Base-by-base conservation (phyloP, 73 alveolate genomes). In the Stentor roeselii region DNA sequence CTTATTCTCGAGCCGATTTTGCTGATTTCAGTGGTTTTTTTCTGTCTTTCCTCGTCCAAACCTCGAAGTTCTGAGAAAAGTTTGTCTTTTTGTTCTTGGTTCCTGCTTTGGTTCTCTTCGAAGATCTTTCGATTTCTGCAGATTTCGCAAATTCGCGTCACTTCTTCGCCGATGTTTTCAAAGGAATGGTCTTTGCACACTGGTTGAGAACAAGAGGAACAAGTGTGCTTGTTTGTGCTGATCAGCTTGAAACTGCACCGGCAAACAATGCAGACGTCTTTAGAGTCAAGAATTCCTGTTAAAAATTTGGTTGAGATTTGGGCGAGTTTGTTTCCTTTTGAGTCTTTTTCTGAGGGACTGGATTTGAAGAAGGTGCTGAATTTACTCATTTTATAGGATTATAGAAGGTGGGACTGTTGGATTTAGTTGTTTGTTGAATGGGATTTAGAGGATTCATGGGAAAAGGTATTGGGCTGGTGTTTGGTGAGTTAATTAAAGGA, bases 301-400 rank as follows among this genome's bases (percentile, higher is more conserved):
- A 50, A 50, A 50, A 50, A 50, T 50, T 50, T 50, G 6, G 67
- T 50, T 50, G 67, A 50, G 6, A 11, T 50, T 50, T 50, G 67
- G 21, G 30, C 21, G 67, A 50, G 21, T 6, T 6, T 21, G 21
- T 6, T 21, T 11, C 6, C 30, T 50, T 50, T 50, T 6, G 67
- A 50, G 6, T 50, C 67, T 50, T 50, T 50, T 6, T 50, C 21
- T 50, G 6, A 6, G 67, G 67, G 67, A 21, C 21, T 50, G 21
- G 30, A 11, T 21, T 50, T 50, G 67, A 50, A 50, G 21, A 50
- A 50, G 21, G 67, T 50, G 30, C 67, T 21, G 21, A 50, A 50
- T 50, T 50, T 50, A 50, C 67, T 50, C 67, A 50, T 50, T 50
- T 50, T 50, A 11, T 50, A 50, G 67, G 67, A 50, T 50, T 50